Evolutionary conservation across 164 flowering plant genomes (phyloP).

Genomic region (Magnolia changhungtana): DNA sequence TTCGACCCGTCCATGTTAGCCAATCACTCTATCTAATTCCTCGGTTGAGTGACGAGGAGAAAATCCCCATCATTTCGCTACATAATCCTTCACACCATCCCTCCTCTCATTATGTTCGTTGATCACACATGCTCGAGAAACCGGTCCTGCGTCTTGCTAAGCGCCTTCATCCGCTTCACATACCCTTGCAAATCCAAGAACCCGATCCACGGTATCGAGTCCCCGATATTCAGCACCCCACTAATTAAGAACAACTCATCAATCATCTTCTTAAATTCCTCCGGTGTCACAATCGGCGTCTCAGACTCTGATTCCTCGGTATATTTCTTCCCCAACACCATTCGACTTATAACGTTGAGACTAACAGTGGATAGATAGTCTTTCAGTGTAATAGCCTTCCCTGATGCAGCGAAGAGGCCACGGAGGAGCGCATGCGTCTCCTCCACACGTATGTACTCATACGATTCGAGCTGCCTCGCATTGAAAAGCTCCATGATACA

Average conservation of each 20-base stretch:
- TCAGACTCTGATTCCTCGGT: conserved; percentile 17
- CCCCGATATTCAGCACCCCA: conserved; percentile 54
- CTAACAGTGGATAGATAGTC: conserved; percentile 17
- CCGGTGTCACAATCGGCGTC: conserved; percentile 5
- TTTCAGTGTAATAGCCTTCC: conserved; percentile 16
- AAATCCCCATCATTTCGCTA: too few species aligned
- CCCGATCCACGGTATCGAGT: conserved; percentile 52
- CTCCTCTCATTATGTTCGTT: conserved; percentile 39
- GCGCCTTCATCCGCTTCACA: conserved; percentile 53
- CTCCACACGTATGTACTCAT: conserved; percentile 28
- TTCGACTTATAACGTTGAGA: conserved; percentile 29
- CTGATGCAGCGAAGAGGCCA: conserved; percentile 1
- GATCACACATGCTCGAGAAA: conserved; percentile 48
- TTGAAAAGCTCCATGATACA: conserved; percentile 67
- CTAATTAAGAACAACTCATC: conserved; percentile 46
- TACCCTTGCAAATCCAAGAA: conserved; percentile 54
- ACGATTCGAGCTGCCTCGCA: conserved; percentile 25
- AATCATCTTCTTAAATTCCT: conserved; percentile 43
- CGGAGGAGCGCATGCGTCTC: conserved; percentile 19
- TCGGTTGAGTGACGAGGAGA: too few species aligned
- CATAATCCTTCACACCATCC: conserved; percentile 23
- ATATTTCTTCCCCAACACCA: conserved; percentile 30
- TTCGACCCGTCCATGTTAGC: conserved; percentile 56
- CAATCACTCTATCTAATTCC: conserved; percentile 76
- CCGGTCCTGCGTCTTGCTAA: conserved; percentile 45